Base-by-base conservation (phyloP, 257 asterid species). In the Dorcoceras hygrometricum region DNA sequence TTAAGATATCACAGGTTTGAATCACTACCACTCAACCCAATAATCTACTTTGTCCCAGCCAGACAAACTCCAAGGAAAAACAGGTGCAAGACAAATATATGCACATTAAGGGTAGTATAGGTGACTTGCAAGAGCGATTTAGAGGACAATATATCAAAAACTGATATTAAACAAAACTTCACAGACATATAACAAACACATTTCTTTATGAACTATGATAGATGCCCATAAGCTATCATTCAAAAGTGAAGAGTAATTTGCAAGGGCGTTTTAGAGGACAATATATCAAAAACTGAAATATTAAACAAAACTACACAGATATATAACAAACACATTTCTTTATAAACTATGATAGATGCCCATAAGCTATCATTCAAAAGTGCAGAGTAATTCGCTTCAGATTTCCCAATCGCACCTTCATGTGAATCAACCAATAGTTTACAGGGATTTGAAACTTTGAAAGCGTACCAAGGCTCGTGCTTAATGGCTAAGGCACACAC, bases 11-110 rank as follows among this genome's bases (percentile, higher is more conserved):
- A 43, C 51, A 43, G 51, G 51, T 43, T 6, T 2, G 51, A 43
- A 12, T 43, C 19, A 43, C n/a, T 43, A 2, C 10, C 51, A 12
- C 89, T 86, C 65, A 12, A 12, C 51, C 51, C 51, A 43, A 43
- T 12, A 43, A 43, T 14, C 19, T 14, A 12, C 51, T 12, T 31
- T 43, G 5, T 6, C 19, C 19, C 14, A 12, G 50, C 50, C 2
- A 12, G n/a, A 39, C 50, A 39, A 39, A 39, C 5, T 11, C 6
- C 50, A 39, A 43, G 19, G 51, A 43, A 43, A 43, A 1, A 43
- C 0, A 11, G 19, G 51, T 43, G 19, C 51, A 43, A 10, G 19
- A 14, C 19, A 12, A 12, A 43, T 43, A 12, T 12, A 43, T 1
- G 51, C 51, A 43, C 19, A 43, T 3, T 43, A 36, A 36, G 18